Evolutionary conservation across 176 grass and related monocot species (phyloP).

Genomic region (Cenchrus fungigraminus): DNA sequence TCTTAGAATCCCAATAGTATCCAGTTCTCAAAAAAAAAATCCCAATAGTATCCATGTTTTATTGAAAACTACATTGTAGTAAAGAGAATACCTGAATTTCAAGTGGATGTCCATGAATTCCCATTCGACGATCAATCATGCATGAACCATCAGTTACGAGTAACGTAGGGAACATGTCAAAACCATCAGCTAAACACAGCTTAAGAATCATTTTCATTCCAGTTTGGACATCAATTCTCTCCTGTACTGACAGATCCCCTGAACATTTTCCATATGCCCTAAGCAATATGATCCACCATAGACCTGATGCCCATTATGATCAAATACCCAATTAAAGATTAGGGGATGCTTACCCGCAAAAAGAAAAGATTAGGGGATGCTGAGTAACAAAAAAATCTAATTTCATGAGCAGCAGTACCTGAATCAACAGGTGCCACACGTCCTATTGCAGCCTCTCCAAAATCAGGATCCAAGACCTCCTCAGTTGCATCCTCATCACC

Average conservation of each 20-base stretch:
- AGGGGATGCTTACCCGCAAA: background rate
- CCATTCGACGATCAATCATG: conserved; percentile 93
- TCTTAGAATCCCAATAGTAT: background rate
- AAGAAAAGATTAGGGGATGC: background rate
- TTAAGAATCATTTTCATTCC: conserved; percentile 95
- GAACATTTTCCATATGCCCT: conserved; percentile 92
- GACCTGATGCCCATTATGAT: conserved; percentile 47
- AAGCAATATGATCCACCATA: conserved; percentile 96
- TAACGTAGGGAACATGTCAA: conserved; percentile 94
- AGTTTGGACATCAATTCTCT: conserved; percentile 95
- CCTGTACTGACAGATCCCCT: conserved; percentile 81
- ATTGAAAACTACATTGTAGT: background rate
- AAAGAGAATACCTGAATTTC: conserved; percentile 74
- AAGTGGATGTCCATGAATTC: conserved; percentile 88
- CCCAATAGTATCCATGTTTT: background rate
- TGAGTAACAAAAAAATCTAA: background rate
- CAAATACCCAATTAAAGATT: conserved; percentile 3
- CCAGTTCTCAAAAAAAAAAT: background rate
- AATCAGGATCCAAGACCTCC: conserved; percentile 95
- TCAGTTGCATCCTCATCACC: conserved; percentile 76
- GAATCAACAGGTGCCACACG: conserved; percentile 96
- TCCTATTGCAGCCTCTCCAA: conserved; percentile 91
- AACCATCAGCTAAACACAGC: conserved; percentile 90
- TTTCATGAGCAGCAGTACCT: conserved; percentile 44
- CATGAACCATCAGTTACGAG: conserved; percentile 93